Conservation (phyloP, 169 alveolate species). For the Theileria parva region DNA sequence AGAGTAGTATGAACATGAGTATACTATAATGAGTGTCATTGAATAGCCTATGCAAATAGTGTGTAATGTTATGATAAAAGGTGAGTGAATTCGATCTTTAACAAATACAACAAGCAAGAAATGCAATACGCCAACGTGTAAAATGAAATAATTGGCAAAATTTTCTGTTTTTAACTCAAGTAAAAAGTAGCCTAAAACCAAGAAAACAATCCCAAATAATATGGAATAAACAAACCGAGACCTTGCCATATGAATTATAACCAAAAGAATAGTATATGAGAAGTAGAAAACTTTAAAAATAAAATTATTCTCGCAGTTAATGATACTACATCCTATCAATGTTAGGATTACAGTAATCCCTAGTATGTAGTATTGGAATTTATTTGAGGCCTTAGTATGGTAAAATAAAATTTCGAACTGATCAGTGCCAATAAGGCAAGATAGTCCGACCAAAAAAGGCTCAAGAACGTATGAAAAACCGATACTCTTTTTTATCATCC, state of each 20-base stretch:
- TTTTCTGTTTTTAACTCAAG: neutral
- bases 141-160: neutral
- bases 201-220: neutral
- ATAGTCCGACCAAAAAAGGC: constrained; percentile 15
- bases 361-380: neutral
- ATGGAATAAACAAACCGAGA: neutral
- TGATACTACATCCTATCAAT: neutral
- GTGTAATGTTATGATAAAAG: neutral
- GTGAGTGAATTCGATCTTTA: neutral
- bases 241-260: neutral
- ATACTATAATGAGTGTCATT: constrained; percentile 8
- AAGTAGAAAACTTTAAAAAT: neutral
- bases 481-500: neutral
- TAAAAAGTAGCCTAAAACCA: neutral
- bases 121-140: neutral
- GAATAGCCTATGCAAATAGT: constrained; percentile 1
- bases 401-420: constrained; percentile 17
- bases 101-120: neutral
- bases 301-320: neutral
- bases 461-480: neutral
- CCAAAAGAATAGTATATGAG: neutral
- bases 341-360: neutral
- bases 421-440: constrained; percentile 32
- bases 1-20: constrained; percentile 17
- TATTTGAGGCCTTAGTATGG: neutral